Conservation (phyloP, 1,139 yeast genomes). For the Lodderomyces theae region DNA sequence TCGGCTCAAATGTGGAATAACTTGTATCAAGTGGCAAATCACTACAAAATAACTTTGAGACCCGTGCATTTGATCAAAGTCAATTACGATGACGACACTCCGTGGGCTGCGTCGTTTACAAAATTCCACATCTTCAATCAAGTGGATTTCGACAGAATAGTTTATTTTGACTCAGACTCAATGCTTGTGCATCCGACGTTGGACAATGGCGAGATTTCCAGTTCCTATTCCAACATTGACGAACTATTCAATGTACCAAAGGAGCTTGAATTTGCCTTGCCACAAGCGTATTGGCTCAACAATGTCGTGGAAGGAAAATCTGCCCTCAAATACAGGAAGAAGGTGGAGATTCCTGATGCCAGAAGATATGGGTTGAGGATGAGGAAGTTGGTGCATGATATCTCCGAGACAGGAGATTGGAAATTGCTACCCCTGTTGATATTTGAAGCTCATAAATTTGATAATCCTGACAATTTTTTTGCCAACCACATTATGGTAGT, state of each 20-base stretch:
- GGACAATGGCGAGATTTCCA: slow-evolving; percentile 12
- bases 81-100: slow-evolving; percentile 19
- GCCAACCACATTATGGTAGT: slow-evolving; percentile 47
- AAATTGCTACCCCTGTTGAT: slow-evolving; percentile 20
- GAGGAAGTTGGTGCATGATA: slow-evolving; percentile 15
- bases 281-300: slow-evolving; percentile 40
- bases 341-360: slow-evolving; percentile 17
- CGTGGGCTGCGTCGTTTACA: slow-evolving; percentile 55
- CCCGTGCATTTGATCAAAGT: slow-evolving; percentile 20
- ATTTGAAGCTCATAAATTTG: slow-evolving; percentile 30
- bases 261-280: slow-evolving; percentile 30
- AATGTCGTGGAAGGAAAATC: slow-evolving; percentile 16
- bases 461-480: slow-evolving; percentile 30
- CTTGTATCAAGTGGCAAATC: slow-evolving; percentile 14
- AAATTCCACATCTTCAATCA: slow-evolving; percentile 52
- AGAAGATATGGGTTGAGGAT: slow-evolving; percentile 14
- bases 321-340: slow-evolving; percentile 17
- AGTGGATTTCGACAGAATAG: slow-evolving; percentile 39
- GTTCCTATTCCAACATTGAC: slow-evolving; percentile 23
- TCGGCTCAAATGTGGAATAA: slow-evolving; percentile 16
- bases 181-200: slow-evolving; percentile 22
- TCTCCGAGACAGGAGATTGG: slow-evolving; percentile 11
- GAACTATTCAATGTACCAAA: slow-evolving; percentile 32
- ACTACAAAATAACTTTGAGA: slow-evolving; percentile 20
- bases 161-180: slow-evolving; percentile 46